Conservation (phyloP, 2,329 filamentous ascomycete species). For the Rhynchosporium agropyri region DNA sequence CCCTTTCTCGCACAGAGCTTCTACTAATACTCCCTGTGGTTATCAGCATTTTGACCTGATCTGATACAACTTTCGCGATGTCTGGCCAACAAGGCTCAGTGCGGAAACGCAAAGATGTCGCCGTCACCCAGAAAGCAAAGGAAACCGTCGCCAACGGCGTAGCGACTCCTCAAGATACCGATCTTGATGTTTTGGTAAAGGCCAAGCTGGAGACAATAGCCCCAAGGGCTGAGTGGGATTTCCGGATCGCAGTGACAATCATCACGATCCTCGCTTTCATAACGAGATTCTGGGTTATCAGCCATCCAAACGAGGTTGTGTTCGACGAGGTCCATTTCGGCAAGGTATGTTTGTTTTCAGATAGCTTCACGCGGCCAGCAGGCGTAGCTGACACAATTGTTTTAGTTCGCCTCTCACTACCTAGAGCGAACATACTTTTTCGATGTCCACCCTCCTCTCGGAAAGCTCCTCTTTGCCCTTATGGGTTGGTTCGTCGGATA, state of each 20-base stretch:
- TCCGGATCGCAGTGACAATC: conserved; percentile 75
- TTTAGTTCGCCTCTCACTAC: conserved; percentile 75
- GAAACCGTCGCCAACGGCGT: conserved; percentile 41
- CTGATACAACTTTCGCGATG: conserved; percentile 33
- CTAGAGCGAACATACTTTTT: conserved; percentile 98
- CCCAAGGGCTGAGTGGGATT: conserved; percentile 72
- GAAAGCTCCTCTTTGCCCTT: conserved; percentile 95
- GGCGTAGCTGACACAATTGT: conserved; percentile 21
- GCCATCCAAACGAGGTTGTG: conserved; percentile 92
- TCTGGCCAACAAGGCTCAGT: conserved; percentile 40
- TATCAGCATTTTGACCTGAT: conserved; percentile 26
- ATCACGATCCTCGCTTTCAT: conserved; percentile 84
- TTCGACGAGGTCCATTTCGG: conserved; percentile 99
- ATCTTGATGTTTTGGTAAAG: conserved; percentile 55
- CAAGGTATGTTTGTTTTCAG: conserved; percentile 65
- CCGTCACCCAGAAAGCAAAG: conserved; percentile 54
- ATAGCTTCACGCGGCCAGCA: not conserved
- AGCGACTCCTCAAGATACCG: conserved; percentile 43
- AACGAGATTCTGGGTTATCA: conserved; percentile 95
- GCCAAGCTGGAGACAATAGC: conserved; percentile 42
- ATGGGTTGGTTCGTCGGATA: conserved; percentile 98
- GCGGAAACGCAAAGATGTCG: conserved; percentile 48
- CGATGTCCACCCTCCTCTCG: conserved; percentile 97
- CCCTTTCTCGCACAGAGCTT: conserved; percentile 19
- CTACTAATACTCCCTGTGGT: conserved; percentile 28